Conservation (phyloP, 441 rosid species). For the Breynia disticha region DNA sequence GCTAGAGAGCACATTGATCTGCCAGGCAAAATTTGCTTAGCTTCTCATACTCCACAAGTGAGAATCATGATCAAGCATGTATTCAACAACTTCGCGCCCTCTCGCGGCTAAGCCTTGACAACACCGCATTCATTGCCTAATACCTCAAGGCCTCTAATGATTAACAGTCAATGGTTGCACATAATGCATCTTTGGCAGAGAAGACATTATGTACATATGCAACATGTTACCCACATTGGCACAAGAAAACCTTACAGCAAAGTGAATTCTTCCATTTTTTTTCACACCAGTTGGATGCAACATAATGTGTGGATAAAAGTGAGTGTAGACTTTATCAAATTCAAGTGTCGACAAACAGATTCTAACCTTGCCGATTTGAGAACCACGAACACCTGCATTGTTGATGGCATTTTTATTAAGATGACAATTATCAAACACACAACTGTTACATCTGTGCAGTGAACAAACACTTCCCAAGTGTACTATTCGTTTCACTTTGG, state of each 20-base stretch:
- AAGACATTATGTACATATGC: conserved; percentile 21
- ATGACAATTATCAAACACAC: conserved; percentile 43
- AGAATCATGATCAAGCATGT: conserved; percentile 46
- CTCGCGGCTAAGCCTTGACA: conserved; percentile 12
- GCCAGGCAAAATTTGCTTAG: conserved; percentile 43
- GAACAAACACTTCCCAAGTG: conserved; percentile 63
- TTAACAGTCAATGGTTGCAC: conserved; percentile 21
- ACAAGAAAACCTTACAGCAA: conserved; percentile 24
- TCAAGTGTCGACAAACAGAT: conserved; percentile 41
- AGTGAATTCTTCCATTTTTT: conserved; percentile 25
- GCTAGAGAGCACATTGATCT: conserved; percentile 35
- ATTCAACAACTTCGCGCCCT: conserved; percentile 14
- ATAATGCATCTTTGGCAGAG: conserved; percentile 25
- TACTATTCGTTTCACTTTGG: conserved; percentile 57
- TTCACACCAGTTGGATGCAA: conserved; percentile 23
- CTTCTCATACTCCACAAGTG: conserved; percentile 58
- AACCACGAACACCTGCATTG: conserved; percentile 21
- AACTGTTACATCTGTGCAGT: conserved; percentile 36
- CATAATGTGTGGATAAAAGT: conserved; percentile 35
- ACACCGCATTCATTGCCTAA: conserved; percentile 25
- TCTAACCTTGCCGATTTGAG: conserved; percentile 39
- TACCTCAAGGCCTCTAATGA: conserved; percentile 21
- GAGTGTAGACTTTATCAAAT: conserved; percentile 39
- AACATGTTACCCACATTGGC: conserved; percentile 21
- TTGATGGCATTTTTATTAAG: conserved; percentile 20